Evolutionary conservation across 2,329 filamentous ascomycete species (phyloP).

Genomic region (Helicocarpus griseus): DNA sequence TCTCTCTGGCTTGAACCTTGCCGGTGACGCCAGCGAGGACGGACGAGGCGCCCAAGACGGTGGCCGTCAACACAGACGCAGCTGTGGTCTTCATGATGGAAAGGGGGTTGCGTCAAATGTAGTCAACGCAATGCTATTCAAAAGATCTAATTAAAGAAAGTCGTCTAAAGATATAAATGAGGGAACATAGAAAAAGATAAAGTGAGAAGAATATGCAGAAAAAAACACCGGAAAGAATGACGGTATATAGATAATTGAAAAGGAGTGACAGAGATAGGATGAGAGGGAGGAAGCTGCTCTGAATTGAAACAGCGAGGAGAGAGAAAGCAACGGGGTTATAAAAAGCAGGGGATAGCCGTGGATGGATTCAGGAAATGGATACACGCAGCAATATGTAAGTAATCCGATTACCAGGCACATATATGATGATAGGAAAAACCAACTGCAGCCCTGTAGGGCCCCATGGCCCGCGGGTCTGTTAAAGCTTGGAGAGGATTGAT

Average conservation of each 20-base stretch:
- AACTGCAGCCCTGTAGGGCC: too few species aligned
- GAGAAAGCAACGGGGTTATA: neutral
- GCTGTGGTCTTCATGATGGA: conserved; percentile 45
- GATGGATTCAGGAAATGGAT: neutral
- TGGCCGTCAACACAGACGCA: conserved; percentile 36
- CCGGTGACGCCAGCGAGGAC: conserved; percentile 37
- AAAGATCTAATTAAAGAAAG: conserved; percentile 4
- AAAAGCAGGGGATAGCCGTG: neutral
- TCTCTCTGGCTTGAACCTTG: conserved; percentile 32
- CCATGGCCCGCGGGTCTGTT: too few species aligned
- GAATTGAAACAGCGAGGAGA: too few species aligned
- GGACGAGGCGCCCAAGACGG: conserved; percentile 38
- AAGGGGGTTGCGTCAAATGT: conserved; percentile 1
- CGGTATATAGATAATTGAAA: conserved; percentile 10
- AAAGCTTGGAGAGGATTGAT: too few species aligned
- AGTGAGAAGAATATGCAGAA: conserved; percentile 13
- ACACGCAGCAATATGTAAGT: too few species aligned
- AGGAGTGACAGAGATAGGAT: neutral
- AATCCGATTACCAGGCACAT: too few species aligned
- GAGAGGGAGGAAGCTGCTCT: neutral
- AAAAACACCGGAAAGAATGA: conserved; percentile 15
- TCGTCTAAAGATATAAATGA: conserved; percentile 7
- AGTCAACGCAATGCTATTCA: neutral
- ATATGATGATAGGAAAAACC: too few species aligned
- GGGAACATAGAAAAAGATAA: conserved; percentile 9